Evolutionary conservation across 164 flowering plant genomes (phyloP), one percentile per base, ranked within the genome.

Genomic region (Buxus sempervirens): DNA sequence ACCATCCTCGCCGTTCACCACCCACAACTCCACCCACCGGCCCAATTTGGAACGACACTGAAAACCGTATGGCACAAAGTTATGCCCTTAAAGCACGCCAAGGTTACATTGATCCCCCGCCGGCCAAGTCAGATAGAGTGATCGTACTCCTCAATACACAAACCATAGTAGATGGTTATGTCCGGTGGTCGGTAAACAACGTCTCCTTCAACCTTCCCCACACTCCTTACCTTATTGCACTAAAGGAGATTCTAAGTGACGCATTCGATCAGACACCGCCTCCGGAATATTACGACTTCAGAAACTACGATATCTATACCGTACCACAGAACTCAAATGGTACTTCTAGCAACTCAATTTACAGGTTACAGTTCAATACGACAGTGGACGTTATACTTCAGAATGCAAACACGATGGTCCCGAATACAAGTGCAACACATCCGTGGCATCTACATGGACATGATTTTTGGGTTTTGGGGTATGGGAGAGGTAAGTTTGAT

Each of bases 401-500:
- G 63, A 91, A 89, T 69, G 93, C 92, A 0, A 86, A 88, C 65
- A 67, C 83, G 0, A 73, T 85, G 88, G 57, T 0, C 0, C 0
- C 2, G 0, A 82, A 82, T 53, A 78, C 65, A 22, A 90, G 92
- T 56, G 97, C 90, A 76, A 87, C 89, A 1, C 97, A 91, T 62
- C 97, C 97, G 0, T n/a, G n/a, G n/a, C n/a, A n/a, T n/a, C n/a
- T n/a, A n/a, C n/a, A n/a, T n/a, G n/a, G n/a, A n/a, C n/a, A 92
- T 63, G 92, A 92, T 61, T 92, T 90, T 62, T 92, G 97, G 97
- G 97, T 92, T 0, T 58, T 92, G 63, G 96, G 97, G 0, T 79
- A 88, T 28, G 97, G 97, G 3, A 13, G 58, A 4, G 97, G 93
- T 5, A 85, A 78, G 79, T 90, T 88, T 27, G 77, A 86, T 36